Evolutionary conservation across 768 basidiomycete genomes (phyloP), one percentile per base, ranked within the genome.

Genomic region (Calocera cornea): DNA sequence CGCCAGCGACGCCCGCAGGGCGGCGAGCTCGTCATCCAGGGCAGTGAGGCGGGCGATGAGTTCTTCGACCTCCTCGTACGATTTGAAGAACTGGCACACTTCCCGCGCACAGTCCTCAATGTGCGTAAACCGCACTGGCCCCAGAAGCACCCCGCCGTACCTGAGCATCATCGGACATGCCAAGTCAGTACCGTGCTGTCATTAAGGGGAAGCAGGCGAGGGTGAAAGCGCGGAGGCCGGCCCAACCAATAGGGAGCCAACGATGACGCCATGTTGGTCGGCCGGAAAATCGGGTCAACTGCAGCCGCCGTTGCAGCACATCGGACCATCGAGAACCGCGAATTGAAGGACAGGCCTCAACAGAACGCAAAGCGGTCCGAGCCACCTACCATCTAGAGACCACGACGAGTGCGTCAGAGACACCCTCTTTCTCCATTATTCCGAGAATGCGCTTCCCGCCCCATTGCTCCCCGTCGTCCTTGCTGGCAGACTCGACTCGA

Each of bases 101-200:
- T 93, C 89, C 17, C 80, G 74, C 3, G 89, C 78, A 73, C 90
- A 91, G 1, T 82, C 84, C 74, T 90, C 86, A 71, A 92, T 87
- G 72, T 93, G 91, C 1, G 81, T 75, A 74, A 92, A 93, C 36
- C 91, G 68, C 19, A 79, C 81, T 3, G 90, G 87, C 1, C 91
- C 91, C 2, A 93, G 79, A 78, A 91, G 77, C 7, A 82, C 85
- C n/a, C 91, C 90, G 0, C 90, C 90, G 71, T 85, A 91, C 88
- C 89, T 90, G 70, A 3, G 44, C 27, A 34, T 29, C 27, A 29
- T 22, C 41, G 27, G 50, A 7, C 2, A 16, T 2, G 14, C 14
- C 27, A 33, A 2, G 54, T 60, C 54, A 60, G 54, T 60, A 60
- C 31, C 31, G 10, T 60, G 54, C 54, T 60, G 54, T 60, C 54